A percentile compares a stretch with the other conserved stretches of the same genome.
phyloP scores from a whole-genome alignment of 352 stramenopile species.

The Halophytophthora batemanensis region DNA sequence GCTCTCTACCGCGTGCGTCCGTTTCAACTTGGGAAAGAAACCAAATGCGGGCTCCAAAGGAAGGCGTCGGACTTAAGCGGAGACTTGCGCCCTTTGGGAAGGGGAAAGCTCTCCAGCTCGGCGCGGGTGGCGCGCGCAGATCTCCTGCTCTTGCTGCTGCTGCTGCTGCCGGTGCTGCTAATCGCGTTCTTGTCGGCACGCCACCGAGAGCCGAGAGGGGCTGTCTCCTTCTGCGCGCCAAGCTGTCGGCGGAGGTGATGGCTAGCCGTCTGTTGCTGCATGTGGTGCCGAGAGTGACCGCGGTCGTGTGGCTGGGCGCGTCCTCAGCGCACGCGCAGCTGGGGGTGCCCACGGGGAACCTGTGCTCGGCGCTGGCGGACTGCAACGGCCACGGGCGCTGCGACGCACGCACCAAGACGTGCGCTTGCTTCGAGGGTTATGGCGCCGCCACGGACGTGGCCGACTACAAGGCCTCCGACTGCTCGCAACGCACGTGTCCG shows the following conservation, averaged over 20 bases:
- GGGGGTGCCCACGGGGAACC: constrained; percentile 52
- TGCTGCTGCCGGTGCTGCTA: too few relatives aligned
- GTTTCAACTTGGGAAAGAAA: too few relatives aligned
- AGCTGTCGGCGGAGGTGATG: constrained; percentile 1
- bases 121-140: too few relatives aligned
- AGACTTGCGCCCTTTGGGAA: too few relatives aligned
- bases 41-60: too few relatives aligned
- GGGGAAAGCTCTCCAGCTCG: too few relatives aligned
- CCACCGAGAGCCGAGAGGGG: too few relatives aligned
- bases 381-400: constrained; percentile 90
- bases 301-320: background rate
- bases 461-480: constrained; percentile 79
- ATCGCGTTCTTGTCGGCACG: too few relatives aligned
- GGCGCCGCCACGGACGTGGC: constrained; percentile 79
- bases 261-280: constrained; percentile 1
- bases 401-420: constrained; percentile 79
- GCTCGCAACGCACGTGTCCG: constrained; percentile 59
- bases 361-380: constrained; percentile 77
- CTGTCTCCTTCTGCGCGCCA: too few relatives aligned
- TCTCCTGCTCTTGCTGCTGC: too few relatives aligned
- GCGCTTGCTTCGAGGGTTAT: constrained; percentile 87
- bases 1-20: too few relatives aligned
- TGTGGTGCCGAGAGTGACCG: background rate
- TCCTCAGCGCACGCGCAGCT: constrained; percentile 29
- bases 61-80: too few relatives aligned